A percentile compares a stretch with the other conserved stretches of the same genome.
phyloP scores from a whole-genome alignment of 2,329 filamentous ascomycete species.

The Pseudogymnoascus sp. region DNA sequence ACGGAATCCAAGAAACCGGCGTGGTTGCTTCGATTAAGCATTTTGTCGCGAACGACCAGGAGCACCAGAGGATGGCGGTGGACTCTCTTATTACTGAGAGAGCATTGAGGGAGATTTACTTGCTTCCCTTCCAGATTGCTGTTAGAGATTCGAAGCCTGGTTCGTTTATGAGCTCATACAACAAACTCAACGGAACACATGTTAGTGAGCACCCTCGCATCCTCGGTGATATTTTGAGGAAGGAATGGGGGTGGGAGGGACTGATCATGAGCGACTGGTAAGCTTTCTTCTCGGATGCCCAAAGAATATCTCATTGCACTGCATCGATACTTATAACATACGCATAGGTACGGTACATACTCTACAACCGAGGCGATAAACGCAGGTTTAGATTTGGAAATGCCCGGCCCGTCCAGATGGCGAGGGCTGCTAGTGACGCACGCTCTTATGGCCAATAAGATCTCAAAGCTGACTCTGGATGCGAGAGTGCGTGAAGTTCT shows the following conservation, averaged over 20 bases:
- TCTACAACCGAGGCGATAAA: conserved; percentile 25
- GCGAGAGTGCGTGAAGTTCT: conserved; percentile 28
- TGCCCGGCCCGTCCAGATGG: conserved; percentile 38
- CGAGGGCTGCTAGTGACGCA: conserved; percentile 22
- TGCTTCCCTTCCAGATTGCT: conserved; percentile 38
- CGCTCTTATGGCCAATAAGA: conserved; percentile 25
- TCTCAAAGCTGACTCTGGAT: conserved; percentile 25
- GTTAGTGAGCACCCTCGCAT: conserved; percentile 46
- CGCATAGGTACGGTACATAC: conserved; percentile 20
- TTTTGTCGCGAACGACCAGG: conserved; percentile 37
- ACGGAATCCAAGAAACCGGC: conserved; percentile 34
- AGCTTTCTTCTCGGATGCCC: background rate
- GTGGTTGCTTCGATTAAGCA: conserved; percentile 38
- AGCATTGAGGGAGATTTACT: conserved; percentile 35
- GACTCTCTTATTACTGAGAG: conserved; percentile 30
- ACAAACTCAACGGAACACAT: conserved; percentile 48
- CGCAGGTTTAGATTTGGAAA: conserved; percentile 38
- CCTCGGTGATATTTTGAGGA: conserved; percentile 42
- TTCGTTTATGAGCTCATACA: conserved; percentile 52
- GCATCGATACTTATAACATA: background rate
- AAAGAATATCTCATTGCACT: background rate
- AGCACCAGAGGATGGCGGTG: conserved; percentile 30
- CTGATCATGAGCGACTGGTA: conserved; percentile 53
- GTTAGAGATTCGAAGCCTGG: conserved; percentile 38
- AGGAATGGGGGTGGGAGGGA: conserved; percentile 50